Evolutionary conservation across 169 alveolate genomes (phyloP).

Genomic region (Babesia divergens): DNA sequence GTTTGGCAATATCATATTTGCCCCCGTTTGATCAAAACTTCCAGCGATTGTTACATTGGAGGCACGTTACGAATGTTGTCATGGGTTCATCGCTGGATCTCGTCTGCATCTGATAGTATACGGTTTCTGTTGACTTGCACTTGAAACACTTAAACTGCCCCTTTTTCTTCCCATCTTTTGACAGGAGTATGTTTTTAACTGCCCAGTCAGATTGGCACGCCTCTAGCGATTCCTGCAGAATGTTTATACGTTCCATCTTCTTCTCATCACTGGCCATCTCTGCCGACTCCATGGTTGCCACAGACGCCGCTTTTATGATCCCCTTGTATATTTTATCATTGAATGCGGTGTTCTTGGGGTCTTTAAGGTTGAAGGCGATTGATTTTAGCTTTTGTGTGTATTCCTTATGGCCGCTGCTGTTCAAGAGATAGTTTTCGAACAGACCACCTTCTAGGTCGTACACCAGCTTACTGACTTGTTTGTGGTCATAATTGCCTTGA

Average conservation of each 20-base stretch:
- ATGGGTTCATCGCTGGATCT: slow-evolving; percentile 98
- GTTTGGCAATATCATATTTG: neutral
- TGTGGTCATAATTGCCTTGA: slow-evolving; percentile 55
- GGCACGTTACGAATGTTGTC: slow-evolving; percentile 95
- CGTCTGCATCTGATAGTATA: slow-evolving; percentile 91
- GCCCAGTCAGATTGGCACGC: slow-evolving; percentile 95
- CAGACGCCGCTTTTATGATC: slow-evolving; percentile 72
- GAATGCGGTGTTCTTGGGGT: slow-evolving; percentile 85
- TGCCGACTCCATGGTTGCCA: slow-evolving; percentile 87
- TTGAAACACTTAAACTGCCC: slow-evolving; percentile 94
- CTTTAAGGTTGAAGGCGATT: slow-evolving; percentile 86
- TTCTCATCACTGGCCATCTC: slow-evolving; percentile 92
- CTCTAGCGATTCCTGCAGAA: slow-evolving; percentile 78
- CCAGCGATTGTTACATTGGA: slow-evolving; percentile 92
- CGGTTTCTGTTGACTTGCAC: slow-evolving; percentile 89
- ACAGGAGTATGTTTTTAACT: slow-evolving; percentile 75
- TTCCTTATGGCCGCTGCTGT: slow-evolving; percentile 68
- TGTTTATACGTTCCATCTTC: slow-evolving; percentile 81
- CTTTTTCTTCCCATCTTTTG: slow-evolving; percentile 43
- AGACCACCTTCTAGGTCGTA: slow-evolving; percentile 75
- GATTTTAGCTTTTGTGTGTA: slow-evolving; percentile 83
- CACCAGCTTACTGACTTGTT: slow-evolving; percentile 65
- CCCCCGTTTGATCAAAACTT: slow-evolving; percentile 72
- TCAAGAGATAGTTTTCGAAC: slow-evolving; percentile 52
- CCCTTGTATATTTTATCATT: slow-evolving; percentile 83